Base-by-base conservation (phyloP, 2,329 filamentous ascomycete species). In the Penicillium sp. region DNA sequence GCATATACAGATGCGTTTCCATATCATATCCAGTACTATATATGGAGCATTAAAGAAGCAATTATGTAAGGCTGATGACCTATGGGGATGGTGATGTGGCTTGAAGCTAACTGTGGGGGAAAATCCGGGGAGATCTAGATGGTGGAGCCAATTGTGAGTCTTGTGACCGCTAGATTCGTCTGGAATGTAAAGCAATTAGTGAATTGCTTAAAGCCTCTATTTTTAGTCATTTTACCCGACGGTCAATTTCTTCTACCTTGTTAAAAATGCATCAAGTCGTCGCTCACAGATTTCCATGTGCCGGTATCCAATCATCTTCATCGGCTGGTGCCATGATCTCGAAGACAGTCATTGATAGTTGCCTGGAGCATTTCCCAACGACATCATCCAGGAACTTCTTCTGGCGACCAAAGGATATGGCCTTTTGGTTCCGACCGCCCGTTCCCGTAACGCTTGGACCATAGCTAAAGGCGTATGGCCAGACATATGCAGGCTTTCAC, bases 381-480 rank as follows among this genome's bases (percentile, higher is more conserved):
- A 39, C 8, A 37, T 23, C 11, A 21, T 19, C 39, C 39, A 42
- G 19, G 44, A 47, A 27, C 50, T 45, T 26, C 16, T 11, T 10
- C 37, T 52, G 19, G 19, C 19, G 25, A 37, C 37, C 50, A 44
- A 19, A 19, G n/a, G 37, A 39, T 10, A 33, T 45, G 13, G 25
- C 4, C 35, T 27, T 44, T 14, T 35, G 23, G 14, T 29, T 26
- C 29, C 19, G 37, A 33, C 23, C 39, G 14, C 47, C 50, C 50
- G 50, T 29, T 26, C 42, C 50, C 50, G 50, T 5, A 33, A 29
- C 37, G 50, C 50, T 52, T 52, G 50, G 50, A 52, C 39, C 50
- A 45, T 52, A 52, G 50, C 23, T 39, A 39, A 42, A 39, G 48
- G 33, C 46, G 19, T 25, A 33, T 39, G 10, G 31, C 21, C 39